Evolutionary conservation across 2,329 filamentous ascomycete genomes (phyloP), one percentile per base, ranked within the genome.

Genomic region (Phaeophleospora eucalypticola): DNA sequence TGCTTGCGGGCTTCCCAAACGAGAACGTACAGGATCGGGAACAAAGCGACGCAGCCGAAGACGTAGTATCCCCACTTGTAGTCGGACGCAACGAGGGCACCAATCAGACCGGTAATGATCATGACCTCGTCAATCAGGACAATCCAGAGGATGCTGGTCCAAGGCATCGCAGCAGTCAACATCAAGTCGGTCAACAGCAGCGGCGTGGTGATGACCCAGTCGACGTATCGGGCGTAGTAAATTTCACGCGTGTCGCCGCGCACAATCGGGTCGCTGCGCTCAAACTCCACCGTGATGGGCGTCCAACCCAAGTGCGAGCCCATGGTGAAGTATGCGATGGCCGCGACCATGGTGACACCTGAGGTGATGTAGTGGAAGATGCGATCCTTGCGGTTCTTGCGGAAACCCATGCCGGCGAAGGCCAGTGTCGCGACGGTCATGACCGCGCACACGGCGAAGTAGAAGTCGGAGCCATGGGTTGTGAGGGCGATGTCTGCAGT

Each of bases 31-130:
- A 76, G 63, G 41, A 87, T 76, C 62, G 80, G 82, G 53, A 80
- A 68, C 48, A 45, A 71, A 58, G 53, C 66, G 47, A 52, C 71
- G 69, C 49, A 71, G 45, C 76, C 78, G 46, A 84, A 82, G 8
- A 69, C 67, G 63, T 76, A 84, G 66, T 82, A 87, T 1, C 81
- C 81, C 80, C 80, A 86, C 62, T 86, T 87, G 71, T 86, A 87
- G 2, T 67, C 69, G 7, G 76, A 79, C 14, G 65, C 62, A 3
- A 84, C 80, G 1, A 86, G 74, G 2, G 83, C 81, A 20, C 84
- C 83, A 15, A 86, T 73, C 4, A 86, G 74, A 18, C 81, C 81
- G 17, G 77, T 79, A n/a, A 85, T 68, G 39, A 87, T 77, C 81
- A 86, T 84, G 57, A 86, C 71, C 58, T 78, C 71, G 52, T 84